Percentiles rank a stretch among this genome's conserved stretches.
These are phyloP conservation scores for Starmerella bombicola DNA, from an alignment of 805 yeast species.

Conservation along the genomic window DNA sequence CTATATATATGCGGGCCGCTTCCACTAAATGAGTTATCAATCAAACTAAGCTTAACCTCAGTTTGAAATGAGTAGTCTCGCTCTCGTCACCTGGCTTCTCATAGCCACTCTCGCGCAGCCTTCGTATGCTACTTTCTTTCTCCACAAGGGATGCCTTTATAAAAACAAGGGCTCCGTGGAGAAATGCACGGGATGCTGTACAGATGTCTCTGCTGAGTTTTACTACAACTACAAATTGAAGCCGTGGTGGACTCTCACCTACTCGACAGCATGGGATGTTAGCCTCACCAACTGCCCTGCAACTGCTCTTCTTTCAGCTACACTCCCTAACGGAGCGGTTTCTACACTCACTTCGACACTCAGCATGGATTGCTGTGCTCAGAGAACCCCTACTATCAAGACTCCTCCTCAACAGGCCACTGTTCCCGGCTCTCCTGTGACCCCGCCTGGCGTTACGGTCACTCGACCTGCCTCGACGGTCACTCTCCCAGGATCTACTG, in stretches of 20 bases:
- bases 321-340: slow-evolving; percentile 44
- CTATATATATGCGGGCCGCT: too few species aligned
- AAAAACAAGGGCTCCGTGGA: slow-evolving; percentile 9
- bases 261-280: slow-evolving; percentile 14
- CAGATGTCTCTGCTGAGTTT: slow-evolving; percentile 21
- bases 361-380: slow-evolving; percentile 18
- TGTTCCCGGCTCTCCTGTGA: slow-evolving; percentile 17
- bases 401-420: slow-evolving; percentile 11
- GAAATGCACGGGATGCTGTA: slow-evolving; percentile 27
- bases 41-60: too few species aligned
- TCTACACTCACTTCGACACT: slow-evolving; percentile 26
- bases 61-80: slow-evolving; percentile 4
- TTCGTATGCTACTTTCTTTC: slow-evolving; percentile 24
- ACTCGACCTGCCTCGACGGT: slow-evolving; percentile 17
- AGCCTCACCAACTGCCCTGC: slow-evolving; percentile 16
- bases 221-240: slow-evolving; percentile 16
- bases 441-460: slow-evolving; percentile 20
- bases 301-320: slow-evolving; percentile 22
- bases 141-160: slow-evolving; percentile 17
- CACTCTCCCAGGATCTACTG: slow-evolving; percentile 20
- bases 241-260: slow-evolving; percentile 10
- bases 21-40: too few species aligned
- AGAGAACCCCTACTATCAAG: background rate
- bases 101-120: slow-evolving; percentile 14
- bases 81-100: slow-evolving; percentile 12